These are phyloP conservation scores for Scenedesmus sp. DNA, from an alignment of 163 green algal genomes.

Conservation along the genomic window DNA sequence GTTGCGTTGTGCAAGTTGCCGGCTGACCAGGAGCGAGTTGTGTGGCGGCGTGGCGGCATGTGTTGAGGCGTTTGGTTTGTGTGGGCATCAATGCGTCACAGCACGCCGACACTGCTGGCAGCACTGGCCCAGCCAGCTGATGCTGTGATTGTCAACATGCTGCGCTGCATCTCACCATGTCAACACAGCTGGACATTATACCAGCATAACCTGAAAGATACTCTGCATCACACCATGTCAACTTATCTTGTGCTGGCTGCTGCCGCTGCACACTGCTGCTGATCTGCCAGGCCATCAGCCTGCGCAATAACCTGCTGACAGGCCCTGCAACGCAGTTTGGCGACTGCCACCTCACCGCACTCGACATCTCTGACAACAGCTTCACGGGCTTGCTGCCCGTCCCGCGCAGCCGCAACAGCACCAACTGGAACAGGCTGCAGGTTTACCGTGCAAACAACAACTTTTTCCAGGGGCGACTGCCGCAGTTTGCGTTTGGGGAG, in stretches of 20 bases:
- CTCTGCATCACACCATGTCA: too few relatives aligned
- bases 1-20: too few relatives aligned
- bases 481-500: background rate
- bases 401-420: background rate
- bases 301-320: constrained; percentile 14
- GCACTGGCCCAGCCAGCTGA: too few relatives aligned
- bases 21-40: too few relatives aligned
- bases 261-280: background rate
- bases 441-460: constrained; percentile 5
- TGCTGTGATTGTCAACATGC: too few relatives aligned
- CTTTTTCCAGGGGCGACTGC: background rate
- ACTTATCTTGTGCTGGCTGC: background rate
- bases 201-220: too few relatives aligned
- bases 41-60: too few relatives aligned
- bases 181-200: too few relatives aligned
- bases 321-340: constrained; percentile 12
- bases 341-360: constrained; percentile 4
- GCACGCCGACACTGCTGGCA: background rate
- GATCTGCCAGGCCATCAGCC: constrained; percentile 19
- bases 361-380: constrained; percentile 32
- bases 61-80: background rate
- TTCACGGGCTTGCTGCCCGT: background rate
- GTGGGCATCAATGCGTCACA: background rate
- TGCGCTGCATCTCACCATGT: background rate
- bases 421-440: background rate